phyloP scores from a whole-genome alignment of 352 stramenopile species.

The Aphanomyces astaci region DNA sequence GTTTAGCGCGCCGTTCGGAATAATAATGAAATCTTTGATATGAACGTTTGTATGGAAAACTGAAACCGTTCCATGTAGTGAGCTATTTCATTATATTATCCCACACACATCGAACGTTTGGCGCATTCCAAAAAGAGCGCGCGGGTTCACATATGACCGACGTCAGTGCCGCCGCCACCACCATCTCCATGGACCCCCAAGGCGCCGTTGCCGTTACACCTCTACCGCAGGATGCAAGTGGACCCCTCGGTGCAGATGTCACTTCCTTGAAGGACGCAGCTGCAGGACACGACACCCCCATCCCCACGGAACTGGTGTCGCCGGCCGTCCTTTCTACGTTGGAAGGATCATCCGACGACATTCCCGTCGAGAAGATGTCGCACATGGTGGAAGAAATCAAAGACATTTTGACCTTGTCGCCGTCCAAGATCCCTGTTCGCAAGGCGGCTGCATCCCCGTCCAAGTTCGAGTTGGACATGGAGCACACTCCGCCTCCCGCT shows the following conservation, averaged over 20 bases:
- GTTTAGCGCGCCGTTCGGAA: background rate
- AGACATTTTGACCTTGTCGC: conserved; percentile 8
- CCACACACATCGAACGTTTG: background rate
- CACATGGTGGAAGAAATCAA: conserved; percentile 22
- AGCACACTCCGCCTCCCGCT: background rate
- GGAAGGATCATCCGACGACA: background rate
- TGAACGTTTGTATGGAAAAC: background rate
- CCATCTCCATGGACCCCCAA: background rate
- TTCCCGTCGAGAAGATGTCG: background rate
- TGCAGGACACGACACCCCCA: background rate
- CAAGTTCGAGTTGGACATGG: background rate
- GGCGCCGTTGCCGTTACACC: background rate
- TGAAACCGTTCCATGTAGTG: conserved; percentile 3
- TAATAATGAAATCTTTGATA: background rate
- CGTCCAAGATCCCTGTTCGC: conserved; percentile 19
- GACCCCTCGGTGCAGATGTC: background rate
- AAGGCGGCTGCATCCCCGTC: background rate
- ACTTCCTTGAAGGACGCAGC: background rate
- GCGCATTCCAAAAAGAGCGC: conserved; percentile 6
- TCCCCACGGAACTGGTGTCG: background rate
- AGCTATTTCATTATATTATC: background rate
- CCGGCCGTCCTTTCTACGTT: background rate
- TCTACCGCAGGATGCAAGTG: background rate
- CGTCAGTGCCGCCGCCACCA: background rate
- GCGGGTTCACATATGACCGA: background rate